Conservation (phyloP, 176 grass and related monocot species). For the Carex littledalei region DNA sequence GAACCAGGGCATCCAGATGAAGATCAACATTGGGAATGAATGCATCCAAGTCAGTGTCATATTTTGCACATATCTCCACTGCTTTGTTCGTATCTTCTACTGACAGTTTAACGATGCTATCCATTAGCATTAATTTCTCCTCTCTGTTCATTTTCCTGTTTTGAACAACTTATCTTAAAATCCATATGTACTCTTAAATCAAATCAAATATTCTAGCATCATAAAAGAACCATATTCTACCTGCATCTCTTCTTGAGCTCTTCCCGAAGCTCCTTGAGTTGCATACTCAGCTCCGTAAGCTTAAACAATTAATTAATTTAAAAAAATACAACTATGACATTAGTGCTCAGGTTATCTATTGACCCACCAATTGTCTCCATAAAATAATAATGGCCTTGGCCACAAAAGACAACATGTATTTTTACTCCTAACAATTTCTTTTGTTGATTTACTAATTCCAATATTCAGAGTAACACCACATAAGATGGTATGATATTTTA, state of each 20-base stretch:
- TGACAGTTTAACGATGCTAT: constrained; percentile 51
- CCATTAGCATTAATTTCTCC: constrained; percentile 79
- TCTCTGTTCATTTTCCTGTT: constrained; percentile 81
- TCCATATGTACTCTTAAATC: constrained; percentile 6
- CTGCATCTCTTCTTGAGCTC: constrained; percentile 65
- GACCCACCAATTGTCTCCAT: no score
- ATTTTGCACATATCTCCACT: constrained; percentile 72
- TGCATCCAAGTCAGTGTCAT: constrained; percentile 60
- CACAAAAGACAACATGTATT: not conserved
- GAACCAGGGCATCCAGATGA: constrained; percentile 81
- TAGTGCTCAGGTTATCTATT: not conserved
- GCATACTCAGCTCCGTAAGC: constrained; percentile 63
- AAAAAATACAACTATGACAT: constrained; percentile 26
- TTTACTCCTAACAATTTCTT: not conserved
- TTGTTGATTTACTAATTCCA: not conserved
- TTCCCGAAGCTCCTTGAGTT: constrained; percentile 54
- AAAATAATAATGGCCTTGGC: not conserved
- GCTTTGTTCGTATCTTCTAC: constrained; percentile 75
- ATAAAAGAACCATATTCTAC: constrained; percentile 28
- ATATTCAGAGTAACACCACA: not conserved
- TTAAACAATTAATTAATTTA: constrained; percentile 31
- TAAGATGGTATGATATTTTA: not conserved
- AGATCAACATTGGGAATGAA: constrained; percentile 50
- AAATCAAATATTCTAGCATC: constrained; percentile 6
- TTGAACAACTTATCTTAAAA: not conserved